Conservation (phyloP, 371 early-diverging fungal genomes). For the Mortierella sp. region DNA sequence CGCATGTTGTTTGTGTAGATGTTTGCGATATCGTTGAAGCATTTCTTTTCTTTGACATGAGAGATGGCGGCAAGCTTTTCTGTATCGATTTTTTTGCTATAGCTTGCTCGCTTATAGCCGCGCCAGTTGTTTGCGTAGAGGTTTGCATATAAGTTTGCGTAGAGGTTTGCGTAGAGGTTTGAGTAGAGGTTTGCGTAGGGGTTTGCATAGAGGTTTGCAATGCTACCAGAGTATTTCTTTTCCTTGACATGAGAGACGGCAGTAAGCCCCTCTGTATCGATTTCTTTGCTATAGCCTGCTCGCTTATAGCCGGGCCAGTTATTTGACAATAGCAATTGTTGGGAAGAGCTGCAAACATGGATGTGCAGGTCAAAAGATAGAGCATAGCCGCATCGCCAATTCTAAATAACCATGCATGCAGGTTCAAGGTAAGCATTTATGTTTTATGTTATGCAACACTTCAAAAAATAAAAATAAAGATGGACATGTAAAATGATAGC, state of each 20-base stretch:
- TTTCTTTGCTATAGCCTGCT: conserved; percentile 15
- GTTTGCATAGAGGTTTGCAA: too few species aligned
- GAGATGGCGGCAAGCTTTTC: conserved; percentile 1
- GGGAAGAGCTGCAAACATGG: conserved; percentile 41
- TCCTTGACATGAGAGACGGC: conserved; percentile 6
- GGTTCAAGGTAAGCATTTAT: too few species aligned
- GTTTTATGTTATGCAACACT: too few species aligned
- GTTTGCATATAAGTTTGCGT: too few species aligned
- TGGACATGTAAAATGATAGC: not conserved
- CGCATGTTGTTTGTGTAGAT: not conserved
- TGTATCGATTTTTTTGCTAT: conserved; percentile 11
- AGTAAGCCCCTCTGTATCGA: conserved; percentile 11
- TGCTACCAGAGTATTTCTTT: too few species aligned
- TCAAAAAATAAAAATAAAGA: not conserved
- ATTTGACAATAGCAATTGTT: conserved; percentile 55
- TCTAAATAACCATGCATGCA: conserved; percentile 19
- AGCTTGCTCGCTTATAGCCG: conserved; percentile 30
- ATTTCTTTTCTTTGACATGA: conserved; percentile 9
- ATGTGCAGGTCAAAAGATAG: conserved; percentile 37
- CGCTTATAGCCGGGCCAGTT: conserved; percentile 42
- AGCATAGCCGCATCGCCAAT: conserved; percentile 42
- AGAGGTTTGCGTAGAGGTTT: too few species aligned
- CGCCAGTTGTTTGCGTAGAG: conserved; percentile 53
- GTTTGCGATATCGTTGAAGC: not conserved
- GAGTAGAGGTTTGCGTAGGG: too few species aligned